Evolutionary conservation across 2,329 filamentous ascomycete genomes (phyloP).

Genomic region (Teratosphaeria nubilosa): DNA sequence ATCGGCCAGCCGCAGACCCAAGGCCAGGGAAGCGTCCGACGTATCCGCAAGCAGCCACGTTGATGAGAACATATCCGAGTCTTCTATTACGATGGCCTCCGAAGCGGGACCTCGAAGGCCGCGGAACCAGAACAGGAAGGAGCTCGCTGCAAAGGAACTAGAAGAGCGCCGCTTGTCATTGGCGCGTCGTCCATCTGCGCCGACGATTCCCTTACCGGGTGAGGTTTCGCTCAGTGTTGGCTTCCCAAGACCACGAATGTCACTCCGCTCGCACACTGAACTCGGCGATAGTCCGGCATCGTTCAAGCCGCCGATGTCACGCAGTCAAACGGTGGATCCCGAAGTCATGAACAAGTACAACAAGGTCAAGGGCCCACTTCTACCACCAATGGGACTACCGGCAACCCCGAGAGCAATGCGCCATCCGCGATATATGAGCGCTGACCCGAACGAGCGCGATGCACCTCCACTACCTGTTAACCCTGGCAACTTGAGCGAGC

Average conservation of each 20-base stretch:
- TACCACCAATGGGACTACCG: slow-evolving; percentile 64
- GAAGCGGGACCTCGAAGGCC: slow-evolving; percentile 3
- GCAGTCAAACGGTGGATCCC: slow-evolving; percentile 58
- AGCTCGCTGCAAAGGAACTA: slow-evolving; percentile 60
- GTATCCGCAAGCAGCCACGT: slow-evolving; percentile 1
- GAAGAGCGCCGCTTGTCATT: slow-evolving; percentile 81
- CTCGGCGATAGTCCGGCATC: slow-evolving; percentile 36
- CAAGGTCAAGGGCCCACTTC: slow-evolving; percentile 32
- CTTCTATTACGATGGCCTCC: slow-evolving; percentile 4
- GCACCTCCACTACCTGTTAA: slow-evolving; percentile 47
- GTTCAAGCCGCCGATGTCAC: slow-evolving; percentile 31
- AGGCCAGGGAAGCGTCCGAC: slow-evolving; percentile 1
- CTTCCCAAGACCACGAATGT: slow-evolving; percentile 28
- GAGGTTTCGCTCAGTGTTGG: slow-evolving; percentile 29
- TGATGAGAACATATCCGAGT: slow-evolving; percentile 8
- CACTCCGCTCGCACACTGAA: slow-evolving; percentile 27
- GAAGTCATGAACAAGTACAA: slow-evolving; percentile 32
- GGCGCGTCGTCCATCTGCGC: slow-evolving; percentile 67
- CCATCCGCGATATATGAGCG: slow-evolving; percentile 58
- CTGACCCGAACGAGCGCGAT: slow-evolving; percentile 42
- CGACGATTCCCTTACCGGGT: slow-evolving; percentile 66
- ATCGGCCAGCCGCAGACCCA: slow-evolving; percentile 14
- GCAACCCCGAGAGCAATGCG: slow-evolving; percentile 88
- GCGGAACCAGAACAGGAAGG: slow-evolving; percentile 29
- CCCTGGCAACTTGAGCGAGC: slow-evolving; percentile 38